These are phyloP conservation scores for Lachnellula subtilissima DNA, from an alignment of 2,329 filamentous ascomycete genomes.

Conservation along the genomic window DNA sequence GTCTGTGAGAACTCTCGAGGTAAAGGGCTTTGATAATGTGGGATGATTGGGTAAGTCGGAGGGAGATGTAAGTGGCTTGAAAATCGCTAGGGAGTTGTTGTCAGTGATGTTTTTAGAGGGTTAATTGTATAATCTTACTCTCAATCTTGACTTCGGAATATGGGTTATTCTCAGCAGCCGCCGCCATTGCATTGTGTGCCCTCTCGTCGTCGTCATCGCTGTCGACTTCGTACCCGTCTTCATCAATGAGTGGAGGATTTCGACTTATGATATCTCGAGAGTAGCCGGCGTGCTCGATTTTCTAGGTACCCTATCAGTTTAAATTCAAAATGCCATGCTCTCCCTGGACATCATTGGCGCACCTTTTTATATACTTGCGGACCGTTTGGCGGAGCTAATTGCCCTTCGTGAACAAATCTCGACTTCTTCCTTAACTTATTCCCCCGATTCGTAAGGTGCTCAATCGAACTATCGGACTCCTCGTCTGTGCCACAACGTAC, in stretches of 20 bases:
- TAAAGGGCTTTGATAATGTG: slow-evolving; percentile 69
- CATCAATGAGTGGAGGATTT: slow-evolving; percentile 68
- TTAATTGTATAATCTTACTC: slow-evolving; percentile 44
- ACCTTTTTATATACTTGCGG: slow-evolving; percentile 70
- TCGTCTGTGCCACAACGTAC: slow-evolving; percentile 50
- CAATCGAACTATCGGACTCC: slow-evolving; percentile 70
- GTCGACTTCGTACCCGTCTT: slow-evolving; percentile 73
- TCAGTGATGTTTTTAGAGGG: slow-evolving; percentile 16
- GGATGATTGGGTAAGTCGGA: slow-evolving; percentile 72
- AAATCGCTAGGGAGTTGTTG: slow-evolving; percentile 51
- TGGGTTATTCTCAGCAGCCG: slow-evolving; percentile 66
- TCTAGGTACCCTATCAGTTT: slow-evolving; percentile 40
- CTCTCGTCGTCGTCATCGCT: slow-evolving; percentile 65
- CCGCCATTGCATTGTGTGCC: slow-evolving; percentile 53
- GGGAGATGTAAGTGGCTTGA: slow-evolving; percentile 69
- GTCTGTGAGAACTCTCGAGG: slow-evolving; percentile 66
- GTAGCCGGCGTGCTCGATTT: slow-evolving; percentile 69
- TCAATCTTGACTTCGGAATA: slow-evolving; percentile 69
- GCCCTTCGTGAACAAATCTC: slow-evolving; percentile 65
- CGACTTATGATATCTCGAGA: slow-evolving; percentile 67
- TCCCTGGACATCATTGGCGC: slow-evolving; percentile 22
- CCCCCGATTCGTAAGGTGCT: slow-evolving; percentile 67
- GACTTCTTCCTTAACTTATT: slow-evolving; percentile 75
- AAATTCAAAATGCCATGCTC: neutral
- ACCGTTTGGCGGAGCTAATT: slow-evolving; percentile 61